phyloP scores from a whole-genome alignment of 2,329 filamentous ascomycete genomes.

The Zymoseptoria tritici region DNA sequence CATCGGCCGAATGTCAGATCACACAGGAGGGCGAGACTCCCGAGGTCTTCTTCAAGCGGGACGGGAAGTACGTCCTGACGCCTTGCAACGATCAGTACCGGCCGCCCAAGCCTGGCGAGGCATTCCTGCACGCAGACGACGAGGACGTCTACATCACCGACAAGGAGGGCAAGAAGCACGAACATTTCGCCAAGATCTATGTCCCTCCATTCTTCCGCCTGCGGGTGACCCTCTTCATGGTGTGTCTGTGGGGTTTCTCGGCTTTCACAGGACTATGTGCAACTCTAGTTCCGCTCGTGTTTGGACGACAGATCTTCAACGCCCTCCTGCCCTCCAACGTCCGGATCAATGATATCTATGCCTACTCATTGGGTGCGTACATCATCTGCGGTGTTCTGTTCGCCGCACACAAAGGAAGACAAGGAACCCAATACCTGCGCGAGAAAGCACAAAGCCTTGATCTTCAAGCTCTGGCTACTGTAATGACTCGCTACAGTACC shows the following conservation, averaged over 20 bases:
- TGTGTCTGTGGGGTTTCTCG: conserved; percentile 89
- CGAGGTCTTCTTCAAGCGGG: conserved; percentile 51
- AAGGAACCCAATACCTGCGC: conserved; percentile 5
- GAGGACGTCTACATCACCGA: conserved; percentile 35
- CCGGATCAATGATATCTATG: conserved; percentile 89
- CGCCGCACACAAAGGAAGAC: conserved; percentile 28
- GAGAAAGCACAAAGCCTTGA: conserved; percentile 15
- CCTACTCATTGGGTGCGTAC: conserved; percentile 86
- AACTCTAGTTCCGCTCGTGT: conserved; percentile 77
- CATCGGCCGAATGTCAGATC: conserved; percentile 10
- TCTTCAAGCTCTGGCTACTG: conserved; percentile 18
- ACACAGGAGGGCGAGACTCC: conserved; percentile 4
- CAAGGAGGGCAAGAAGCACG: conserved; percentile 31
- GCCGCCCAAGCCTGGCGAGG: conserved; percentile 72
- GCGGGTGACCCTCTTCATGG: conserved; percentile 76
- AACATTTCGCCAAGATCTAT: conserved; percentile 49
- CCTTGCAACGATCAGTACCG: conserved; percentile 92
- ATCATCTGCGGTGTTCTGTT: conserved; percentile 64
- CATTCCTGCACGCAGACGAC: conserved; percentile 73
- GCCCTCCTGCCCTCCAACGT: conserved; percentile 62
- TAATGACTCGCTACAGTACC: conserved; percentile 17
- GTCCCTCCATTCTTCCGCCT: conserved; percentile 79
- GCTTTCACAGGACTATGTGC: conserved; percentile 76
- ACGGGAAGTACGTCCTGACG: conserved; percentile 82
- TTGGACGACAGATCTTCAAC: conserved; percentile 73